These are phyloP conservation scores for Eucalyptus victrix DNA, from an alignment of 345 rosid genomes.

Conservation along the genomic window DNA sequence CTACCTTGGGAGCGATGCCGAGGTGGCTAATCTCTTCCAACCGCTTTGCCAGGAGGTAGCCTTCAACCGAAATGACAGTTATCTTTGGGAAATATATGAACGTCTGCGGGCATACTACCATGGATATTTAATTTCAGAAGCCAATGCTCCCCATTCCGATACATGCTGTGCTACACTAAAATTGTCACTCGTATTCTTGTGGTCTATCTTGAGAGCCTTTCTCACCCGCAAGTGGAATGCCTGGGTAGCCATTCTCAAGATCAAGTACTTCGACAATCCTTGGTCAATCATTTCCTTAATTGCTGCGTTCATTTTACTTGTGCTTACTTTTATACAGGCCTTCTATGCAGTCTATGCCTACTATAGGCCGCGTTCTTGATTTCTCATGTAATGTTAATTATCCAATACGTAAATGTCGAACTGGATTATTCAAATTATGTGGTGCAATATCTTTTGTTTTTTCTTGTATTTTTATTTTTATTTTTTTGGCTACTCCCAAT, in stretches of 20 bases:
- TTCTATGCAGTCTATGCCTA: slow-evolving; percentile 57
- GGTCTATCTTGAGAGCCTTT: slow-evolving; percentile 28
- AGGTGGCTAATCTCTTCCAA: slow-evolving; percentile 73
- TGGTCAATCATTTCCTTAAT: slow-evolving; percentile 63
- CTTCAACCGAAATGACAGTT: slow-evolving; percentile 42
- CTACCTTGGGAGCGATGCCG: slow-evolving; percentile 71
- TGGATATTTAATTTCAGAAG: too few relatives aligned
- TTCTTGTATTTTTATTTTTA: too few relatives aligned
- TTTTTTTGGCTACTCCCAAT: not conserved
- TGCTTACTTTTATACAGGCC: slow-evolving; percentile 56
- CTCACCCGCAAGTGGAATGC: slow-evolving; percentile 64
- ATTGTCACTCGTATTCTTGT: slow-evolving; percentile 28
- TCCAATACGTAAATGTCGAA: accelerated
- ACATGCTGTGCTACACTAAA: too few relatives aligned
- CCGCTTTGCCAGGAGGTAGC: slow-evolving; percentile 67
- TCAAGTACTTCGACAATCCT: slow-evolving; percentile 58
- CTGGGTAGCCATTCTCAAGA: slow-evolving; percentile 55
- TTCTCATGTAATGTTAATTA: too few relatives aligned
- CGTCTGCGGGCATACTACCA: slow-evolving; percentile 28
- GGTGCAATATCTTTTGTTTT: too few relatives aligned
- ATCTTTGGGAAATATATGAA: slow-evolving; percentile 35
- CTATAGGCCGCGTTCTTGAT: slow-evolving; percentile 3
- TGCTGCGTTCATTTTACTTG: slow-evolving; percentile 49
- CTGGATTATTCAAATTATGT: too few relatives aligned
- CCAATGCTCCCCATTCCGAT: too few relatives aligned